These are phyloP conservation scores for Musa balbisiana DNA, from an alignment of 202 grass and related monocot species.

Conservation along the genomic window DNA sequence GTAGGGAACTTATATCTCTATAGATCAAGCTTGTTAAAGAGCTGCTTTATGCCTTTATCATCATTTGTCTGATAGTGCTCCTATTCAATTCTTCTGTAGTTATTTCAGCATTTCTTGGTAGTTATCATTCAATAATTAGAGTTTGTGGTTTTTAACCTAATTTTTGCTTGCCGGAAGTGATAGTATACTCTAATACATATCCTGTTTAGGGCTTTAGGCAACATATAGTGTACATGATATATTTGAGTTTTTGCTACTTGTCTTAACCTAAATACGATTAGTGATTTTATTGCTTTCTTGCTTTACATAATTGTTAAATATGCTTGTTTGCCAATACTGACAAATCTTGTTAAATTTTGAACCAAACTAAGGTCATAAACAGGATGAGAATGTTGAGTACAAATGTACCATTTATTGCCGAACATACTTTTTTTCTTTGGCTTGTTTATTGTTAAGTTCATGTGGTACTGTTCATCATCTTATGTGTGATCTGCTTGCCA, in stretches of 20 bases:
- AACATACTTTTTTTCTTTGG: neutral
- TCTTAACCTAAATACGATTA: neutral
- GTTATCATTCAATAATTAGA: neutral
- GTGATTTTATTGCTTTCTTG: neutral
- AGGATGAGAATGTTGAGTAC: neutral
- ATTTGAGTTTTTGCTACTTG: neutral
- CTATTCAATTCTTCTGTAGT: neutral
- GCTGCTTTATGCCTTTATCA: neutral
- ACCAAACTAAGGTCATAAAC: neutral
- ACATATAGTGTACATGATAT: neutral
- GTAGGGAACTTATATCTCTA: constrained; percentile 31
- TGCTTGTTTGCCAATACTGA: neutral
- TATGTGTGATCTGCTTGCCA: too few relatives aligned
- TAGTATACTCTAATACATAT: neutral
- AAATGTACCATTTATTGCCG: neutral
- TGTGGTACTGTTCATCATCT: too few relatives aligned
- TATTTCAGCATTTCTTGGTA: neutral
- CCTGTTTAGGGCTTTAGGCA: neutral
- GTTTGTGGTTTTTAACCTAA: neutral
- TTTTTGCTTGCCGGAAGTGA: neutral
- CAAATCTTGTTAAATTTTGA: neutral
- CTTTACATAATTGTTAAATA: neutral
- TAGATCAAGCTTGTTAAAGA: too few relatives aligned
- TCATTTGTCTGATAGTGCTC: neutral
- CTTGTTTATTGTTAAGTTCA: neutral